These are phyloP conservation scores for Suillus paluster DNA, from an alignment of 768 basidiomycete genomes.

Conservation along the genomic window DNA sequence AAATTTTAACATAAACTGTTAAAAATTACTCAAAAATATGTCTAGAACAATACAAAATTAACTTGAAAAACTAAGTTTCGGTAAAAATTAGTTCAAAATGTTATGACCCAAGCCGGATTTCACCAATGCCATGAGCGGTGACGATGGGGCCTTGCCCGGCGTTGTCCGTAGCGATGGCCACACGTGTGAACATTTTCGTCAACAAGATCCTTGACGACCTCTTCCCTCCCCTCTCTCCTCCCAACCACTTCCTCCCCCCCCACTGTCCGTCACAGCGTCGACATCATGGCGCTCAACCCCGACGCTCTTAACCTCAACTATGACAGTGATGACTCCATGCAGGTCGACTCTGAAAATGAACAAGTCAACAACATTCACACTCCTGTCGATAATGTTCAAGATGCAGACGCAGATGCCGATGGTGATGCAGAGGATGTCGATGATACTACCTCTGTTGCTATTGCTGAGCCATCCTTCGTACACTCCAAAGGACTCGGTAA, in stretches of 20 bases:
- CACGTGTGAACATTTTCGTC: constrained; percentile 46
- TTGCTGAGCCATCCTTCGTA: constrained; percentile 45
- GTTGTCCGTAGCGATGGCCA: constrained; percentile 48
- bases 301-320: constrained; percentile 60
- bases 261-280: constrained; percentile 21
- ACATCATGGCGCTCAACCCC: constrained; percentile 39
- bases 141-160: constrained; percentile 48
- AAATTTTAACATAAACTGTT: constrained; percentile 1
- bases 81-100: constrained; percentile 18
- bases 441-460: constrained; percentile 39
- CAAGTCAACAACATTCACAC: constrained; percentile 16
- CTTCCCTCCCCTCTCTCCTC: constrained; percentile 41
- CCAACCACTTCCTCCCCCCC: constrained; percentile 35
- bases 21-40: neutral
- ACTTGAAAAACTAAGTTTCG: constrained; percentile 1
- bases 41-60: too few species aligned
- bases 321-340: constrained; percentile 63
- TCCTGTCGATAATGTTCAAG: constrained; percentile 42
- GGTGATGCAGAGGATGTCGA: constrained; percentile 47
- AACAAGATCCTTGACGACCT: constrained; percentile 46
- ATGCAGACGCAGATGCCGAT: constrained; percentile 47
- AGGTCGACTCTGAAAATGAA: constrained; percentile 67
- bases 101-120: constrained; percentile 41
- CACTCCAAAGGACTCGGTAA: constrained; percentile 65
- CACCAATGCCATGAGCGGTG: constrained; percentile 41